Conservation (phyloP, 805 yeast species). For the Hanseniaspora mollemarum region DNA sequence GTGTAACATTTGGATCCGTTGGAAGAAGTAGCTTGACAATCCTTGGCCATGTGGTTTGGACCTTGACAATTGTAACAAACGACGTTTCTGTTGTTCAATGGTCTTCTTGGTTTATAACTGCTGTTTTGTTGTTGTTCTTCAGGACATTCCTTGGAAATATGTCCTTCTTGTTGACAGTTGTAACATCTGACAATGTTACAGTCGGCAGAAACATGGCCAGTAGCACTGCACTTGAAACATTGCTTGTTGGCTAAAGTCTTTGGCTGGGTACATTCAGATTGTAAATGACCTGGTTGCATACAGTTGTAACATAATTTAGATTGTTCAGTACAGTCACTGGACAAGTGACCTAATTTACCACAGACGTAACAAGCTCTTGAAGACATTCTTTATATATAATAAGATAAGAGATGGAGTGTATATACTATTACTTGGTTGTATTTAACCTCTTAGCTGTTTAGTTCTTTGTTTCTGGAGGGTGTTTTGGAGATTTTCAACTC, state of each 20-base stretch:
- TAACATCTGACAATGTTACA: constrained; percentile 70
- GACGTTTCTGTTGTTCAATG: constrained; percentile 17
- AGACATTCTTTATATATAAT: constrained; percentile 35
- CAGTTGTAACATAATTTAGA: constrained; percentile 81
- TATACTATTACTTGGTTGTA: not conserved
- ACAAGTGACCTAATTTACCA: constrained; percentile 84
- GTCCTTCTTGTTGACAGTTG: constrained; percentile 69
- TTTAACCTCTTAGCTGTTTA: too few relatives aligned
- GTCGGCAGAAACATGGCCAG: constrained; percentile 80
- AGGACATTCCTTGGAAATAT: constrained; percentile 64
- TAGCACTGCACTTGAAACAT: constrained; percentile 86
- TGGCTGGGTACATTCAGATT: constrained; percentile 79
- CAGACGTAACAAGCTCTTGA: constrained; percentile 83
- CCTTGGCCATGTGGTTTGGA: constrained; percentile 86
- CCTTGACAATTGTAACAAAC: constrained; percentile 81
- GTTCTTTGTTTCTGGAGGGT: too few relatives aligned
- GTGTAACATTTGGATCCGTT: constrained; percentile 65
- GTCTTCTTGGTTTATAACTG: constrained; percentile 19
- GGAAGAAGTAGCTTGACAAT: constrained; percentile 59
- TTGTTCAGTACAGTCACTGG: constrained; percentile 79
- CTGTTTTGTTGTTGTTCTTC: constrained; percentile 22
- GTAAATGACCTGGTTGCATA: constrained; percentile 79
- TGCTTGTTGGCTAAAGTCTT: constrained; percentile 75
- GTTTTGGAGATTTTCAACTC: too few relatives aligned
- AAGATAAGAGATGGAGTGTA: too few relatives aligned